Percentiles rank a stretch among this genome's conserved stretches.
Evolutionary conservation across 2,329 filamentous ascomycete species (phyloP).

Genomic region (Xylaria hypoxylon): DNA sequence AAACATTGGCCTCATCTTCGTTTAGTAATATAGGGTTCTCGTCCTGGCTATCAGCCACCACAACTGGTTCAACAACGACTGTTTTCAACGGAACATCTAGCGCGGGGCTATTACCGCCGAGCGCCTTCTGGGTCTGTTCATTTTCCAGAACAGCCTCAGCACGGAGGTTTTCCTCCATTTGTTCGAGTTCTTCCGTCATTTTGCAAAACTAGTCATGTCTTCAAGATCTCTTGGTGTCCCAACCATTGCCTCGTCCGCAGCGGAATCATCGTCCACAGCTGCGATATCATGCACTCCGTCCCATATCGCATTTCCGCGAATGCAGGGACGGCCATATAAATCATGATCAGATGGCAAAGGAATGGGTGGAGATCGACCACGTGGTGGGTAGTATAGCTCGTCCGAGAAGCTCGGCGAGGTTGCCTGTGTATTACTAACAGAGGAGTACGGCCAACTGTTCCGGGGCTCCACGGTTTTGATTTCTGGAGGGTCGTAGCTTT

Average conservation of each 20-base stretch:
- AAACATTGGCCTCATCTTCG: slow-evolving; percentile 33
- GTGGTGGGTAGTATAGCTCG: slow-evolving; percentile 58
- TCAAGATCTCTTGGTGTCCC: slow-evolving; percentile 41
- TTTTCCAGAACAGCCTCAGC: slow-evolving; percentile 36
- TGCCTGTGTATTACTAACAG: slow-evolving; percentile 52
- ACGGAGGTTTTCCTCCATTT: slow-evolving; percentile 40
- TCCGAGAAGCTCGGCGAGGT: slow-evolving; percentile 52
- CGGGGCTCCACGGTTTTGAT: slow-evolving; percentile 57
- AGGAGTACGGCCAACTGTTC: slow-evolving; percentile 59
- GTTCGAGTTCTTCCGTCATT: slow-evolving; percentile 43
- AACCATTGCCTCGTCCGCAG: slow-evolving; percentile 39
- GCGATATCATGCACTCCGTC: slow-evolving; percentile 34
- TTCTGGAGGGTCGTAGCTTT: slow-evolving; percentile 51
- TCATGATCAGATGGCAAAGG: slow-evolving; percentile 60
- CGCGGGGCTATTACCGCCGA: slow-evolving; percentile 42
- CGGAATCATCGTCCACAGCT: slow-evolving; percentile 37
- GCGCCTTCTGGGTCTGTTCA: slow-evolving; percentile 39
- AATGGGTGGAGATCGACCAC: slow-evolving; percentile 67
- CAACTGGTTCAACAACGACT: slow-evolving; percentile 31
- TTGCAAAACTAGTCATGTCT: slow-evolving; percentile 33
- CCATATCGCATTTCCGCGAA: slow-evolving; percentile 42
- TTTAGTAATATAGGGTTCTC: slow-evolving; percentile 31
- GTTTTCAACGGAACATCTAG: slow-evolving; percentile 34
- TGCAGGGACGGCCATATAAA: slow-evolving; percentile 50
- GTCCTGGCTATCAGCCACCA: slow-evolving; percentile 28